Conservation (phyloP, 2,329 filamentous ascomycete genomes). For the Beauveria varroae region DNA sequence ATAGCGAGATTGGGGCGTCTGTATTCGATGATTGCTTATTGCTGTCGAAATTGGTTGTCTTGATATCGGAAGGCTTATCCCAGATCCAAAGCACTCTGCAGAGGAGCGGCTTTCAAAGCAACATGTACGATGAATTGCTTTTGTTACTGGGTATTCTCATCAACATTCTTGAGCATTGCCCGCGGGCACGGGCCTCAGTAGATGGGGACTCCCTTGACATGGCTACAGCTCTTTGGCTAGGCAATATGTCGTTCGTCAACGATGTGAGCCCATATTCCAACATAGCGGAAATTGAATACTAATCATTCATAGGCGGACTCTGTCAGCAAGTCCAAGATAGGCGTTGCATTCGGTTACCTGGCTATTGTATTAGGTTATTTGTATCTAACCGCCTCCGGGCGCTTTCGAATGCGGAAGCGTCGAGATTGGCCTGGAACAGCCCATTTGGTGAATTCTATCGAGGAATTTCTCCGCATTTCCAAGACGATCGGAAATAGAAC, state of each 20-base stretch:
- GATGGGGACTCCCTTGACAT: conserved; percentile 40
- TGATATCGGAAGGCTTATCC: conserved; percentile 45
- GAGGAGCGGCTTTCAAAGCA: conserved; percentile 39
- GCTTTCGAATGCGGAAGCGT: conserved; percentile 33
- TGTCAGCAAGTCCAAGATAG: conserved; percentile 66
- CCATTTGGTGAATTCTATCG: conserved; percentile 43
- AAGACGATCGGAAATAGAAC: conserved; percentile 40
- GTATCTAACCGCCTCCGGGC: conserved; percentile 47
- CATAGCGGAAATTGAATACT: conserved; percentile 7
- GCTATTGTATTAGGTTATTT: conserved; percentile 78
- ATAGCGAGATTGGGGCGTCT: conserved; percentile 67
- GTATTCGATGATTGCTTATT: conserved; percentile 57
- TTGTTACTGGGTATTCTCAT: conserved; percentile 76
- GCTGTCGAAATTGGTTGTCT: conserved; percentile 38
- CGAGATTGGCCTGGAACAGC: conserved; percentile 37
- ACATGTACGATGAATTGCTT: conserved; percentile 62
- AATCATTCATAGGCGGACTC: conserved; percentile 51
- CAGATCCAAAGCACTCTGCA: conserved; percentile 40
- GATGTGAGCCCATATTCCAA: conserved; percentile 48
- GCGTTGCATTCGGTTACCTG: conserved; percentile 81
- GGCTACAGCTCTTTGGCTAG: conserved; percentile 59
- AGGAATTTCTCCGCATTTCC: conserved; percentile 47
- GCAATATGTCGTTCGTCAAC: conserved; percentile 55
- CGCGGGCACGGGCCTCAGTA: conserved; percentile 44
- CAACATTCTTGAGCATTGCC: conserved; percentile 76